Base-by-base conservation (phyloP, 2,329 filamentous ascomycete species). In the Diaporthe humulicola region DNA sequence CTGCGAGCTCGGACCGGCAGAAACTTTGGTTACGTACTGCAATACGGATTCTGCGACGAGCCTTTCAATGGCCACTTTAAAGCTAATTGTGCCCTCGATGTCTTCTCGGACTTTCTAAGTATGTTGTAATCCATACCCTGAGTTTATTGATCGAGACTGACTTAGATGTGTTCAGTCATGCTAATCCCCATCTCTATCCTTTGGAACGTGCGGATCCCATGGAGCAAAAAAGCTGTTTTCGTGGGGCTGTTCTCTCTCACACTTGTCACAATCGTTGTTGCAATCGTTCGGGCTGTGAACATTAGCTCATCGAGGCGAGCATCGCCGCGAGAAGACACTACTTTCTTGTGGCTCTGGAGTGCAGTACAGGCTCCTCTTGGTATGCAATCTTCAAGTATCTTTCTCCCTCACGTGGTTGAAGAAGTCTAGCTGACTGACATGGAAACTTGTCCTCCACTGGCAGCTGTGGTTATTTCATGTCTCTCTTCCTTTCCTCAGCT, bases 401-500 rank as follows among this genome's bases (percentile, higher is more conserved):
- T 2, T 56, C 28, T 33, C 52, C 19, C 17, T 22, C 17, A 9
- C 14, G 25, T 5, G 17, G 54, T 36, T 33, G 28, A 36, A n/a
- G 30, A 57, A 36, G 30, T 57, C 28, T 57, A 15, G 28, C 38
- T 61, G n/a, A 56, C 52, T 56, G 58, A 45, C 38, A 45, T 19
- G 4, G 2, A 19, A 7, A 14, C 2, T 42, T 61, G n/a, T 61
- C 9, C 12, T 28, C n/a, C 8, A 1, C n/a, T n/a, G 30, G 15
- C 38, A 75, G 74, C 64, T 9, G 61, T 76, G 15, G 56, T 76
- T 17, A 48, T 74, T 19, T 50, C 72, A 5, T 74, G 74, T 25
- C 72, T 74, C 12, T 73, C 72, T 52, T 58, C 74, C 22, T 76
- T 76, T 36, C 74, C 74, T 1, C 74, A 76, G 58, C 74, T 76